Evolutionary conservation across 2,329 filamentous ascomycete genomes (phyloP).

Genomic region (Kalmusia sp.): DNA sequence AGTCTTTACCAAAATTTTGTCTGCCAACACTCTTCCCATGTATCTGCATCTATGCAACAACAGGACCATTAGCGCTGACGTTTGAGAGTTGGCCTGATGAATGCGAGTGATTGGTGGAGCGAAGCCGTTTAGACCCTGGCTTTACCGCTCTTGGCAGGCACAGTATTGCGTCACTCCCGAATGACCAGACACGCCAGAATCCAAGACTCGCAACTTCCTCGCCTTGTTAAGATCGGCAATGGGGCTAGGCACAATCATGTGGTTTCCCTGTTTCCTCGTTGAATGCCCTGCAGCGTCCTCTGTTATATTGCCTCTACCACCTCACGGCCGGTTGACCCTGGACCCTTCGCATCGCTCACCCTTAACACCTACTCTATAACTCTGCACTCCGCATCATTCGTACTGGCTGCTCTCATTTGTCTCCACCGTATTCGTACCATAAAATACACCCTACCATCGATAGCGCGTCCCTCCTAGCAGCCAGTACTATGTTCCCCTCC

Average conservation of each 20-base stretch:
- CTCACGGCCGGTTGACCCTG: constrained; percentile 22
- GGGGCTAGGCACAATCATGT: constrained; percentile 8
- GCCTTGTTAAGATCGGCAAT: constrained; percentile 17
- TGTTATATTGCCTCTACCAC: constrained; percentile 6
- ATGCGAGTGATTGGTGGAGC: constrained; percentile 23
- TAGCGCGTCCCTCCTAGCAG: constrained; percentile 9
- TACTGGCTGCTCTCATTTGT: constrained; percentile 19
- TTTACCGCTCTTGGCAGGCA: constrained; percentile 20
- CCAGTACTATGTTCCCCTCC: constrained; percentile 27
- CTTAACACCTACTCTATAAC: constrained; percentile 1
- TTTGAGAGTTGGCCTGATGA: constrained; percentile 3
- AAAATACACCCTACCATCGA: not conserved
- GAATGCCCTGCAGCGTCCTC: constrained; percentile 2
- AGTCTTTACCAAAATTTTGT: not conserved
- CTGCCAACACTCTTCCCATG: not conserved
- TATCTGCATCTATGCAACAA: not conserved
- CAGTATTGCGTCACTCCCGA: constrained; percentile 24
- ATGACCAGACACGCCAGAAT: constrained; percentile 2
- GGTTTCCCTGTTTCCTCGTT: constrained; percentile 17
- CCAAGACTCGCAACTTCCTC: constrained; percentile 17
- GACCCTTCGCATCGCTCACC: constrained; percentile 13
- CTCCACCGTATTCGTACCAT: not conserved
- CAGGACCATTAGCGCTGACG: not conserved
- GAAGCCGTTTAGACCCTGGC: constrained; percentile 9
- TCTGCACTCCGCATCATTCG: not conserved